Conservation (phyloP, 805 yeast species). For the Metschnikowia chrysomelidarum region DNA sequence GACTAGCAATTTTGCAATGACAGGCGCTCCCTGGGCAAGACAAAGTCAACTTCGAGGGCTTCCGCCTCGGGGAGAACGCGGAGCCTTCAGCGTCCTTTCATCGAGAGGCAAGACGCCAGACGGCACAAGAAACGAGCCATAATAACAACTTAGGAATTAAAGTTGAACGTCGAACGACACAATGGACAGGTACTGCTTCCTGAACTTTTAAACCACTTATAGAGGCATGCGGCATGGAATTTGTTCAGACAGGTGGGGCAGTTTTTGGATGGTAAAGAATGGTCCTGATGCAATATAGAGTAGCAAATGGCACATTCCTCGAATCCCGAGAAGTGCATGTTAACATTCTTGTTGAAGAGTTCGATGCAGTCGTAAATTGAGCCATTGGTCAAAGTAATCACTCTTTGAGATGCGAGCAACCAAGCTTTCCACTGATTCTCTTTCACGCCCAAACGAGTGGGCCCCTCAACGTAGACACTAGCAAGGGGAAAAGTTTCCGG, state of each 20-base stretch:
- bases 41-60: neutral
- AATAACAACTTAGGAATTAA: constrained; percentile 25
- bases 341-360: constrained; percentile 69
- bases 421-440: constrained; percentile 95
- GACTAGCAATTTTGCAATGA: constrained; percentile 29
- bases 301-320: constrained; percentile 98
- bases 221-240: constrained; percentile 93
- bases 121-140: neutral
- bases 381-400: constrained; percentile 72
- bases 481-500: constrained; percentile 79
- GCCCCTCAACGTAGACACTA: constrained; percentile 72
- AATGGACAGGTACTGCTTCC: constrained; percentile 92
- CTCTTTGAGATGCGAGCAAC: constrained; percentile 86
- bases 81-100: neutral
- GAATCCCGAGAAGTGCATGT: constrained; percentile 85
- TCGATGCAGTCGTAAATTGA: constrained; percentile 67
- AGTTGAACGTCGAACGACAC: constrained; percentile 70
- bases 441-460: constrained; percentile 79
- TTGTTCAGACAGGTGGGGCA: constrained; percentile 91
- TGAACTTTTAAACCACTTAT: constrained; percentile 96
- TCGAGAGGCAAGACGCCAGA: neutral
- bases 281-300: constrained; percentile 85
- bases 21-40: constrained; percentile 43
- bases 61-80: constrained; percentile 3
- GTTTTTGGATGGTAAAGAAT: constrained; percentile 81